Percentiles rank a stretch among this genome's conserved stretches.
phyloP scores from a whole-genome alignment of 2,329 filamentous ascomycete species.

The Sarocladium kiliense region DNA sequence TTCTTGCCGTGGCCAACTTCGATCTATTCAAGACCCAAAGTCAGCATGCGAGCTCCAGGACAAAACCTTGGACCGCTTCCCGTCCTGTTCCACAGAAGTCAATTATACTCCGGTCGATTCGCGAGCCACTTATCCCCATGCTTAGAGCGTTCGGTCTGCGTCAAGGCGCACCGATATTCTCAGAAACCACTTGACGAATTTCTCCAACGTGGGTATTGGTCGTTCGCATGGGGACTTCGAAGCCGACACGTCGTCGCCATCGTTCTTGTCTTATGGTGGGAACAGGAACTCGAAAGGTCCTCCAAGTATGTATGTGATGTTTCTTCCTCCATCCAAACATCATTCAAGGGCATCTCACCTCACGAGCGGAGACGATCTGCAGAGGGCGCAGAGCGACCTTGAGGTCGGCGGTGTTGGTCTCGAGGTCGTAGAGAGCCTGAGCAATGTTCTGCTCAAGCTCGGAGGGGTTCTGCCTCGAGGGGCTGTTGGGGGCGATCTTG shows the following conservation, averaged over 20 bases:
- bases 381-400: slow-evolving; percentile 93
- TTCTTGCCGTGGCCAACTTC: slow-evolving; percentile 99
- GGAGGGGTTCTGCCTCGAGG: slow-evolving; percentile 90
- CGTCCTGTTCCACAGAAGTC: slow-evolving; percentile 60
- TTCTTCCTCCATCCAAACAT: slow-evolving; percentile 16
- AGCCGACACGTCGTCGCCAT: slow-evolving; percentile 23
- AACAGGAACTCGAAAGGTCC: slow-evolving; percentile 37
- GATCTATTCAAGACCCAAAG: slow-evolving; percentile 74
- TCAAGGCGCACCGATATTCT: not conserved
- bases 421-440: slow-evolving; percentile 95
- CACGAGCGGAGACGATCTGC: slow-evolving; percentile 97
- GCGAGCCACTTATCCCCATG: slow-evolving; percentile 14
- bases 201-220: slow-evolving; percentile 1
- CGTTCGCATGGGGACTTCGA: slow-evolving; percentile 4
- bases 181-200: not conserved
- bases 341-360: slow-evolving; percentile 68
- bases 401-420: slow-evolving; percentile 98
- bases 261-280: slow-evolving; percentile 25
- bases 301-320: slow-evolving; percentile 16
- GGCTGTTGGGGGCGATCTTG: slow-evolving; percentile 98
- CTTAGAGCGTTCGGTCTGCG: slow-evolving; percentile 5
- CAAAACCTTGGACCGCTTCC: slow-evolving; percentile 68
- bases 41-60: slow-evolving; percentile 75
- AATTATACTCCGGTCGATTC: slow-evolving; percentile 32
- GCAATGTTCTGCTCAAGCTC: slow-evolving; percentile 98